Percentiles rank a stretch among this genome's conserved stretches.
Conservation (phyloP, 345 rosid genomes). For the Euphorbia peplus region DNA sequence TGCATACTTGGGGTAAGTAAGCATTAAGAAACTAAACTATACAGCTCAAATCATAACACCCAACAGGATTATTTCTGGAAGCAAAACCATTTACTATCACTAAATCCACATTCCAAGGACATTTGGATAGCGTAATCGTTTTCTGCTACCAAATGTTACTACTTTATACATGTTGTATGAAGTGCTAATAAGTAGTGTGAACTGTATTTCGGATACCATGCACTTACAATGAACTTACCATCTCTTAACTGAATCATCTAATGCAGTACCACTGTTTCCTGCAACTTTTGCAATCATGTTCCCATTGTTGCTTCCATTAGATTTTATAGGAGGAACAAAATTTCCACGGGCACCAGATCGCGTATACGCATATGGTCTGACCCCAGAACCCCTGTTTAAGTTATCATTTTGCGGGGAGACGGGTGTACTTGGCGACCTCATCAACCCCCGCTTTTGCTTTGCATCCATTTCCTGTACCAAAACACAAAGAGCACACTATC, state of each 20-base stretch:
- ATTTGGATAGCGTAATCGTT: conserved; percentile 12
- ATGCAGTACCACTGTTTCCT: conserved; percentile 76
- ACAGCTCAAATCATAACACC: background rate
- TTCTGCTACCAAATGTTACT: conserved; percentile 8
- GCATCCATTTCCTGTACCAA: conserved; percentile 73
- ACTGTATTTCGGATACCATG: background rate
- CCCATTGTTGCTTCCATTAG: conserved; percentile 61
- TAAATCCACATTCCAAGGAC: background rate
- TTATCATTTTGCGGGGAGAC: conserved; percentile 60
- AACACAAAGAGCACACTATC: conserved; percentile 8
- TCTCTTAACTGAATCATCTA: conserved; percentile 79
- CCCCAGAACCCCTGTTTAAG: conserved; percentile 54
- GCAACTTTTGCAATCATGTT: conserved; percentile 56
- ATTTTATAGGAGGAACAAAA: conserved; percentile 84
- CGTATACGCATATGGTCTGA: conserved; percentile 52
- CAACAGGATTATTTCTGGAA: background rate
- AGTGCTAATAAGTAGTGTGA: background rate
- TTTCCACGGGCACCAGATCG: conserved; percentile 77
- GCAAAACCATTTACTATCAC: background rate
- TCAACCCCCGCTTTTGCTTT: conserved; percentile 58
- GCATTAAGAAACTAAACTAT: background rate
- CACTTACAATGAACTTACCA: conserved; percentile 47
- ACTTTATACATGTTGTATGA: background rate
- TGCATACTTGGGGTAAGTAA: background rate
- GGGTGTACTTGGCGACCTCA: conserved; percentile 56